Percentiles rank a stretch among this genome's conserved stretches.
These are phyloP conservation scores for Monosporozyma solicola DNA, from an alignment of 805 yeast species.

Conservation along the genomic window DNA sequence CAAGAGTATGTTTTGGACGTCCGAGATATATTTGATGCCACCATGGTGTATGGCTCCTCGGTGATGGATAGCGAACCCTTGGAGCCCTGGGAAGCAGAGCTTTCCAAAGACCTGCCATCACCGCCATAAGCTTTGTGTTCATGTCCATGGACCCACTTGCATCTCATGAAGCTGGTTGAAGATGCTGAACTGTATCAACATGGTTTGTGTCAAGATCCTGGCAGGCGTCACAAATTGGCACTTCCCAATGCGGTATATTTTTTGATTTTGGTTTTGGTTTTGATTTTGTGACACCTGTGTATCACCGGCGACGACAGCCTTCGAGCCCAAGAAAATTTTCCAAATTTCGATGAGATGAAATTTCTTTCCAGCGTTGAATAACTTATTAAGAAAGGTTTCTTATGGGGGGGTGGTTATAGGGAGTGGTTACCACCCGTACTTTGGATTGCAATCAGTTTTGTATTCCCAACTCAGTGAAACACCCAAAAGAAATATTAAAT, in stretches of 20 bases:
- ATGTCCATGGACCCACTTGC: no score
- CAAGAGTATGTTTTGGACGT: background rate
- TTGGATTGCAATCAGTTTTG: background rate
- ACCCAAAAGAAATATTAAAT: background rate
- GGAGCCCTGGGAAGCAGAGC: constrained; percentile 20
- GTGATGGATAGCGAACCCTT: constrained; percentile 25
- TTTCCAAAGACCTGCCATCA: background rate
- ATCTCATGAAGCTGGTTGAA: no score
- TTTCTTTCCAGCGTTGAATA: background rate
- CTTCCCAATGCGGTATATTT: background rate
- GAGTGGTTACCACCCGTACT: background rate
- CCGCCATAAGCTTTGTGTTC: no score
- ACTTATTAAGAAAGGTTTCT: background rate
- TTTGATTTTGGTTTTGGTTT: background rate
- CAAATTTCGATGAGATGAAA: background rate
- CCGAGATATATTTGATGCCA: constrained; percentile 37
- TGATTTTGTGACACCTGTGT: background rate
- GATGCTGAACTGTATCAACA: no score
- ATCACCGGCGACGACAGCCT: background rate
- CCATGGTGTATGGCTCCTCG: constrained; percentile 39
- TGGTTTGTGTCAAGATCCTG: background rate
- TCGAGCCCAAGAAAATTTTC: background rate
- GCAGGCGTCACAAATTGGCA: background rate
- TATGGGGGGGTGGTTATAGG: background rate
- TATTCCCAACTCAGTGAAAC: background rate